Base-by-base conservation (phyloP, 495 filamentous ascomycete species). In the Aspergillus cristatus region DNA sequence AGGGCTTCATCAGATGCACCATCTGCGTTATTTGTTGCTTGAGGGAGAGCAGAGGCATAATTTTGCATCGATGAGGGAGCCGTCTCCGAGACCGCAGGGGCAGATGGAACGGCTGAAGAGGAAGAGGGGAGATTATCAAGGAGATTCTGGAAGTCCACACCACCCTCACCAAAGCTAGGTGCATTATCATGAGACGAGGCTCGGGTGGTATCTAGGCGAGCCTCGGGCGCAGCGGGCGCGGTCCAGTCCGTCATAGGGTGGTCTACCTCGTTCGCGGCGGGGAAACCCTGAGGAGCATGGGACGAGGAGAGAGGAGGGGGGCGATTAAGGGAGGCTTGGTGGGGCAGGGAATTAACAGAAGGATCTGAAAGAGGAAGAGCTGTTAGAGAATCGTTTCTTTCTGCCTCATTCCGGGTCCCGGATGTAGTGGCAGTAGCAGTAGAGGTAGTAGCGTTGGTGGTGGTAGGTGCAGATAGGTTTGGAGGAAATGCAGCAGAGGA, bases 61-160 rank as follows among this genome's bases (percentile, higher is more conserved):
- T 54, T 47, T 24, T 4, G 20, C 20, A 24, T 24, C n/a, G 49
- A 42, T 31, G 55, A 39, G 39, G 55, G 47, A 25, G 49, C 43
- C 34, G 50, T 57, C 37, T 55, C 55, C 38, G 44, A 41, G 17
- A 54, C 35, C 28, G 55, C 43, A 40, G 58, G 55, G 47, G 56
- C 50, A 35, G 54, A 50, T 34, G 58, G 45, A 44, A 55, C 48
- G 42, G 55, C 48, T 35, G 65, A 52, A 28, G 63, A 53, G 20
- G 58, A 53, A 32, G 60, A 55, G 41, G 67, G 61, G 11, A 74
- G 62, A 57, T 72, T 71, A 54, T 72, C 68, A 43, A 72, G 58
- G 30, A 75, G 47, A 37, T 60, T 63, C 53, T 75, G 67, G 44
- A 67, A 69, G 52, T 73, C 67, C 44, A 72, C 69, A 38, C 63